phyloP scores from a whole-genome alignment of 2,329 filamentous ascomycete species.

The Botrytis aclada region DNA sequence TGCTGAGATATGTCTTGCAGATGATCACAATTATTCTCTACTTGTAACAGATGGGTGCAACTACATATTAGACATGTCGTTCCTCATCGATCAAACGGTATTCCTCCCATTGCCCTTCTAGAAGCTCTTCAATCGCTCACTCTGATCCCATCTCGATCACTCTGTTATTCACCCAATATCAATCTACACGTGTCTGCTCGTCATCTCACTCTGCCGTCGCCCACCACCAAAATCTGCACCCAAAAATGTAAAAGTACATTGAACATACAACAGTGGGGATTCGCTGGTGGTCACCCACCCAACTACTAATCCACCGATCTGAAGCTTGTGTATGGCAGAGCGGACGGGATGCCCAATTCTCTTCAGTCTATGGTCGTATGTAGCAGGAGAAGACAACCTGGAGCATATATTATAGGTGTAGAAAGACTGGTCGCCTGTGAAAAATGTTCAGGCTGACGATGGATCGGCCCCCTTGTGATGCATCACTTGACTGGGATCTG shows the following conservation, averaged over 20 bases:
- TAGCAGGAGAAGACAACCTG: fast-evolving
- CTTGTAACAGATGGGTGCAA: background rate
- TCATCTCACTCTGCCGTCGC: background rate
- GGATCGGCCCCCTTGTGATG: background rate
- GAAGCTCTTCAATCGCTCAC: background rate
- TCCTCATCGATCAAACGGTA: background rate
- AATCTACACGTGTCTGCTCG: background rate
- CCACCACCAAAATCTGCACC: background rate
- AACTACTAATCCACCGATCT: constrained; percentile 8
- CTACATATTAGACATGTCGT: background rate
- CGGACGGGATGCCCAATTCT: constrained; percentile 7
- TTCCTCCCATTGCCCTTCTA: background rate
- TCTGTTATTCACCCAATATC: background rate
- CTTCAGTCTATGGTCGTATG: constrained; percentile 8
- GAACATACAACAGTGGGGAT: background rate
- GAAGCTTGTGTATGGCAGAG: constrained; percentile 7
- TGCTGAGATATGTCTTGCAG: background rate
- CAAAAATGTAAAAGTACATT: background rate
- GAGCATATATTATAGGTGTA: background rate
- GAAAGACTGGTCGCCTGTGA: background rate
- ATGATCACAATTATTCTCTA: background rate
- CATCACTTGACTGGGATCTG: background rate
- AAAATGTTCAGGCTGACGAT: background rate
- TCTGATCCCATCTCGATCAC: background rate
- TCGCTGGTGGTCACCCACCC: constrained; percentile 2